Base-by-base conservation (phyloP, 306 rosid species). In the Cucumis hystrix region DNA sequence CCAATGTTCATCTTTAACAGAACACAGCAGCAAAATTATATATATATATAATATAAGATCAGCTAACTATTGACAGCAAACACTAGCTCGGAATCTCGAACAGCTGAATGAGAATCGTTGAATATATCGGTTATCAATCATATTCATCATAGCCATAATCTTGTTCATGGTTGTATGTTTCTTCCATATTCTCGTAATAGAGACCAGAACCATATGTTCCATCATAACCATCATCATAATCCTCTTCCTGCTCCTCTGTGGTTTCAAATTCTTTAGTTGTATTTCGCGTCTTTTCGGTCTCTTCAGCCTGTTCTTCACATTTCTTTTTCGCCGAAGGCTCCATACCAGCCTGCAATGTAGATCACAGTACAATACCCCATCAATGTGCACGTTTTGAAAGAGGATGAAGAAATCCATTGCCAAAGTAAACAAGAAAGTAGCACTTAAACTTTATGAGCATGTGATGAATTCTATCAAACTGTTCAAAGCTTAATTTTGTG, bases 111-210 rank as follows among this genome's bases (percentile, higher is more conserved):
- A 9, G 74, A 67, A 10, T 40, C 16, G 52, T 4, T 12, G 6
- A 17, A 69, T 18, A 40, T 67, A 47, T 75, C 16, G 56, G 15
- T 16, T 3, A 58, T 76, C 79, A 76, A 39, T 76, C 69, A 4
- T 61, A 82, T 21, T 35, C 81, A 7, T 62, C 79, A 51, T 80
- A 60, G 23, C 74, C 57, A 74, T 37, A 70, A 54, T 75, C 79
- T 15, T 69, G 60, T 40, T 20, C 54, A 6, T 69, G 33, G 54
- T 55, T 37, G 54, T 60, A 49, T 56, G 75, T 54, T 52, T 82
- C 84, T 33, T 71, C 58, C 56, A 57, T 57, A 76, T 76, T 76
- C 49, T 76, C 52, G 6, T 43, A 40, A 76, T 76, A 76, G 9
- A 59, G 55, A 61, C 68, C 54, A 58, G 79, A 13, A 8, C 67